These are phyloP conservation scores for Mycena maculata DNA, from an alignment of 768 basidiomycete species.

Conservation along the genomic window DNA sequence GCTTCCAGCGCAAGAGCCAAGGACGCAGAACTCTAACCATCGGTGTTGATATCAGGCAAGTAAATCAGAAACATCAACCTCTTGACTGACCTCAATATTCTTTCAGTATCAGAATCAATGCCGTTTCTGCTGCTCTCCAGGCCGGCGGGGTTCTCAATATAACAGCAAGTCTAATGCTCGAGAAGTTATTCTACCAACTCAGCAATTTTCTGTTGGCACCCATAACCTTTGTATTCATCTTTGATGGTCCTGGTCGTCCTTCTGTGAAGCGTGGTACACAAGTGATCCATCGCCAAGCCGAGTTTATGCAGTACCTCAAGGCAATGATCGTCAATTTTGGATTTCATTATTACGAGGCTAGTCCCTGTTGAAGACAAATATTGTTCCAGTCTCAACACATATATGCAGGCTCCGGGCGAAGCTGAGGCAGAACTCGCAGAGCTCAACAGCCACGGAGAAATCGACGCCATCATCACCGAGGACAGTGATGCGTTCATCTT, in stretches of 20 bases:
- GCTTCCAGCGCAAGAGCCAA: not conserved
- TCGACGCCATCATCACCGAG: conserved; percentile 14
- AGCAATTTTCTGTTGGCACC: not conserved
- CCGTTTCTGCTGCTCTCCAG: no score
- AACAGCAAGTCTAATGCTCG: no score
- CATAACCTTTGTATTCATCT: not conserved
- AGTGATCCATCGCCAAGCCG: not conserved
- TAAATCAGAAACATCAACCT: no score
- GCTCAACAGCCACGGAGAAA: not conserved
- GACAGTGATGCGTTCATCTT: conserved; percentile 14
- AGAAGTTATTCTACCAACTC: not conserved
- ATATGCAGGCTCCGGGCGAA: conserved; percentile 11
- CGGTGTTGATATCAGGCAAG: not conserved
- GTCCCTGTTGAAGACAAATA: not conserved
- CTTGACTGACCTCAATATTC: no score
- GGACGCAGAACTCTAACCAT: not conserved
- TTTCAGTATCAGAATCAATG: no score
- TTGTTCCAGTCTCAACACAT: not conserved
- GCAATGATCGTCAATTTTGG: not conserved
- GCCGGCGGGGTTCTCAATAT: no score
- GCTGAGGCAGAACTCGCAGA: conserved; percentile 17
- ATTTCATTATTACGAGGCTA: not conserved
- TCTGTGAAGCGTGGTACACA: not conserved
- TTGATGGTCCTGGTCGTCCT: conserved; percentile 11
- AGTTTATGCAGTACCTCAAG: not conserved